These are phyloP conservation scores for Rubroboletus satanas DNA, from an alignment of 768 basidiomycete species.

Conservation along the genomic window DNA sequence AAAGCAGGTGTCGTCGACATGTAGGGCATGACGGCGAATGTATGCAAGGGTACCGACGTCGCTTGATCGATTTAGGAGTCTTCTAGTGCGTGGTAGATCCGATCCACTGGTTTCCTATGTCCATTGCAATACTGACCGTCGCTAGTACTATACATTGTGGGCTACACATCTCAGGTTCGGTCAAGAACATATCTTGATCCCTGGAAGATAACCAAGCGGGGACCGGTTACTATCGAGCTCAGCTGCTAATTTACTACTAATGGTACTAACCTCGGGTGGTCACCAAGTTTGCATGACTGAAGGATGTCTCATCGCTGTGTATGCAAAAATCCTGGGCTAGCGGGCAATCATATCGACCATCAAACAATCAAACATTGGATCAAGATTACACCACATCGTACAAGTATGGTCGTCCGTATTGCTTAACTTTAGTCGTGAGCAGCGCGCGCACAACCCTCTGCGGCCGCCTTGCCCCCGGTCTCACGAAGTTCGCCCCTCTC, in stretches of 20 bases:
- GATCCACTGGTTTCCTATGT: not conserved
- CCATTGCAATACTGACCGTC: not conserved
- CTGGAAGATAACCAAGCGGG: not conserved
- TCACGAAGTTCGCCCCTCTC: conserved; percentile 57
- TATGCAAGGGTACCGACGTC: too few species aligned
- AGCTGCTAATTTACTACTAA: too few species aligned
- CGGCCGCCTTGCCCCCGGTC: conserved; percentile 48
- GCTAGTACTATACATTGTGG: too few species aligned
- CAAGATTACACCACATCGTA: not conserved
- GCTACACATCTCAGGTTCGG: too few species aligned
- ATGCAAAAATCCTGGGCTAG: not conserved
- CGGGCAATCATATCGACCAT: not conserved
- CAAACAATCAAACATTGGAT: not conserved
- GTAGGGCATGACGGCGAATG: not conserved
- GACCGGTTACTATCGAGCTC: not conserved
- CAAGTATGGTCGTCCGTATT: not conserved
- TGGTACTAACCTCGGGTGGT: too few species aligned
- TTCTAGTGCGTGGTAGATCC: not conserved
- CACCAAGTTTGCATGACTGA: too few species aligned
- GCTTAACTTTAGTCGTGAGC: conserved; percentile 34
- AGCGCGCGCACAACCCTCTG: conserved; percentile 37
- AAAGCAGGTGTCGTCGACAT: not conserved
- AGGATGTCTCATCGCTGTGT: too few species aligned
- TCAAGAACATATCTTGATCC: not conserved
- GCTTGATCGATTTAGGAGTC: not conserved